Evolutionary conservation across 2,329 filamentous ascomycete species (phyloP), one percentile per base, ranked within the genome.

Genomic region (Aureobasidium sp.): DNA sequence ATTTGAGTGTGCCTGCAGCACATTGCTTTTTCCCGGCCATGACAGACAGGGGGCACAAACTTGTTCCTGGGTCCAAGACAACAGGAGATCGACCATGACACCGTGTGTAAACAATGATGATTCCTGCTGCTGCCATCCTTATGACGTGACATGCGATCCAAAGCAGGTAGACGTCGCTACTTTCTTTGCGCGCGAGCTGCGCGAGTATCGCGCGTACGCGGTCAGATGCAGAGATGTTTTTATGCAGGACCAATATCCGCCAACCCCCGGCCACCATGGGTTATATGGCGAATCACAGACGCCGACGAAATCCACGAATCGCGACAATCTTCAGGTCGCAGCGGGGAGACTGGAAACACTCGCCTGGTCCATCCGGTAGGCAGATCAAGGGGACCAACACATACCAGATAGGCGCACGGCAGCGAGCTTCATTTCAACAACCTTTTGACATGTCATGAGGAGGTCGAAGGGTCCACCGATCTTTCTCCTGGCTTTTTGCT

Each of bases 21-120:
- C 37, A 22, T 48, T 60, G 45, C 57, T 60, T 60, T 51, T 60
- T 60, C 36, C 51, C 41, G 20, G 37, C 25, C 12, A 14, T 51
- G 45, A 51, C 34, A 17, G 34, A 51, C 57, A 60, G 44, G 57
- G 45, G 57, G 34, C 12, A 49, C 37, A 45, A 60, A 51, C 57
- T 47, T 60, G 57, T 60, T 60, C 44, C 45, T 60, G 57, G 29
- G 48, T 58, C 42, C 41, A 37, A 48, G 39, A 55, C 36, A 44
- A 58, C 25, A n/a, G 15, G 31, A 47, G 55, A 57, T 58, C 55
- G 55, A 44, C 39, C 29, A 27, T 41, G 45, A 48, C 25, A 48
- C 14, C 8, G 31, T 48, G 44, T 25, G 47, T 52, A 51, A 61
- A 49, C 47, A 61, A 51, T 22, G 47, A 22, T 7, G 6, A 51